Evolutionary conservation across 768 basidiomycete species (phyloP).

Genomic region (Chiua virens): DNA sequence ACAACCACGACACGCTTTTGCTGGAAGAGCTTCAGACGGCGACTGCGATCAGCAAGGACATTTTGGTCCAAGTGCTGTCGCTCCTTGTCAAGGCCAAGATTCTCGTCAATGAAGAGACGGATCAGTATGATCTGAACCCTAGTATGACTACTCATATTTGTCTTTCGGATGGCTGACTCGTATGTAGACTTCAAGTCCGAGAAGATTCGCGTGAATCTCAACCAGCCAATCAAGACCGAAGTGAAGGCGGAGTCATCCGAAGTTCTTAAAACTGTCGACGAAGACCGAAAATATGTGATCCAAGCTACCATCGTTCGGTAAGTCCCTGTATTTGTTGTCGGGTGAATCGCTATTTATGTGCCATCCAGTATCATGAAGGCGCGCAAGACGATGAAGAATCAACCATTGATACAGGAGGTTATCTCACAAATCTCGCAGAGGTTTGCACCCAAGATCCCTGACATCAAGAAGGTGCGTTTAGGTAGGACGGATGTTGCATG

Average conservation of each 20-base stretch:
- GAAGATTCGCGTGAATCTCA: slow-evolving; percentile 91
- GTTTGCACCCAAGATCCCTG: slow-evolving; percentile 90
- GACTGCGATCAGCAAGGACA: slow-evolving; percentile 79
- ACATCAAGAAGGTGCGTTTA: slow-evolving; percentile 87
- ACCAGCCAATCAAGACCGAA: slow-evolving; percentile 92
- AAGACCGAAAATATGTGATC: slow-evolving; percentile 95
- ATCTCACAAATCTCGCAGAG: slow-evolving; percentile 85
- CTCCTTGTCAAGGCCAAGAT: slow-evolving; percentile 88
- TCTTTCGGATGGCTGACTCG: not conserved
- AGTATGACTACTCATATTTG: slow-evolving; percentile 35
- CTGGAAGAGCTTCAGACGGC: slow-evolving; percentile 76
- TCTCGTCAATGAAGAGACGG: slow-evolving; percentile 82
- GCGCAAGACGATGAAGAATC: slow-evolving; percentile 93
- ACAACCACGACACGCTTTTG: slow-evolving; percentile 83
- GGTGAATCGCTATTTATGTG: not conserved
- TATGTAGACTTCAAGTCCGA: slow-evolving; percentile 81
- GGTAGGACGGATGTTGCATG: not conserved
- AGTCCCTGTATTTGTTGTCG: not conserved
- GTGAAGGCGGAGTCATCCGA: slow-evolving; percentile 88
- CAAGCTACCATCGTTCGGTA: slow-evolving; percentile 91
- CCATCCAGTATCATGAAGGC: slow-evolving; percentile 88
- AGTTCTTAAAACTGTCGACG: slow-evolving; percentile 92
- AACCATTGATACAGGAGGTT: slow-evolving; percentile 85
- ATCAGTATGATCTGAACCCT: slow-evolving; percentile 92
- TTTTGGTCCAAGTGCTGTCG: slow-evolving; percentile 61